Evolutionary conservation across 306 rosid species (phyloP), one percentile per base, ranked within the genome.

Genomic region (Hylodesmum podocarpum): DNA sequence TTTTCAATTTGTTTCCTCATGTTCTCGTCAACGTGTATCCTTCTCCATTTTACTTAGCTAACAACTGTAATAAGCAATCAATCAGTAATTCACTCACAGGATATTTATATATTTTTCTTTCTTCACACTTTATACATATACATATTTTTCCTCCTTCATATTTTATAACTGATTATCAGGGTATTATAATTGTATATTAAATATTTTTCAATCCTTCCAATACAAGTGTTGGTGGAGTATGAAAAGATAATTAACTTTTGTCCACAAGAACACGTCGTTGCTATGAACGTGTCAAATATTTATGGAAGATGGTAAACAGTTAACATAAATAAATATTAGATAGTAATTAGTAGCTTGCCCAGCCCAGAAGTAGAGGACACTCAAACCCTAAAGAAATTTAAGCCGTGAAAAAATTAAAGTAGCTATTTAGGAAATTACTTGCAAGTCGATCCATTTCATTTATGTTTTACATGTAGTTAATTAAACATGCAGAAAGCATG

Each of bases 241-340:
- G 66, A 31, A 59, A 59, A 7, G 25, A 31, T 15, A 61, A 8
- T 31, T 33, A 8, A 3, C 33, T 33, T 61, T 33, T 29, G 66
- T 29, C 2, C 6, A 29, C 12, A 33, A 28, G 19, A 62, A 62
- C 8, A 8, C 3, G 68, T 59, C 12, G 21, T 33, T 8, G 27
- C 44, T 3, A 31, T 1, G 11, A 61, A 59, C 22, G 19, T 14
- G 66, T 29, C 37, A 29, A 59, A 7, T 58, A 7, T 29, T 14
- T n/a, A n/a, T 6, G 31, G 6, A 54, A 11, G 16, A 24, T 54
- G 41, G 66, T 59, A 15, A 58, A 1, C 5, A 31, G 43, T 31
- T 44, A 61, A 46, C 66, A 2, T 24, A 68, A 76, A 76, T 86
- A 41, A 24, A 24, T 13, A 11, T 1, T 19, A n/a, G n/a, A n/a